phyloP scores from a whole-genome alignment of 192 early-diverging fungal genomes.

The Mortierella antarctica region DNA sequence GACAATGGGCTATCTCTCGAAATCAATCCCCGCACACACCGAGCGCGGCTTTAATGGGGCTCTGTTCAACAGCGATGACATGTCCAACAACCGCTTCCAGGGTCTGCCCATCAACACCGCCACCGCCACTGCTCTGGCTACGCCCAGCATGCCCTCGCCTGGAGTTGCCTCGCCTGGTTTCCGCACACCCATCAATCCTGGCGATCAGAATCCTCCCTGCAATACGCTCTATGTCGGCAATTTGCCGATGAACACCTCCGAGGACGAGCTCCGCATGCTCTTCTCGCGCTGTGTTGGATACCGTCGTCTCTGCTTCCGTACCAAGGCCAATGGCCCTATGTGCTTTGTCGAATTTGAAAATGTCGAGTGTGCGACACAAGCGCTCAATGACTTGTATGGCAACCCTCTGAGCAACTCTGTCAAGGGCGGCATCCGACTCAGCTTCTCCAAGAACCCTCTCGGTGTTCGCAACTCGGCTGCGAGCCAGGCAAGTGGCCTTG shows the following conservation, averaged over 20 bases:
- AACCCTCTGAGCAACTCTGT: constrained; percentile 85
- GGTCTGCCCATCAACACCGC: constrained; percentile 60
- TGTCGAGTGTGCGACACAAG: constrained; percentile 90
- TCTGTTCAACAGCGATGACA: constrained; percentile 58
- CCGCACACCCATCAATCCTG: constrained; percentile 66
- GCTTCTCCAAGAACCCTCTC: constrained; percentile 96
- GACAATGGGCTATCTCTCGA: constrained; percentile 57
- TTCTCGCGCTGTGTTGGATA: constrained; percentile 89
- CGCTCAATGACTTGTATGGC: constrained; percentile 88
- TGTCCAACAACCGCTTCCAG: constrained; percentile 53
- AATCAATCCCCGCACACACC: constrained; percentile 59
- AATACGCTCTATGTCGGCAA: constrained; percentile 99
- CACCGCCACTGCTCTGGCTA: constrained; percentile 28
- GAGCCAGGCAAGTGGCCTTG: constrained; percentile 40
- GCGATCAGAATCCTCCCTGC: constrained; percentile 98
- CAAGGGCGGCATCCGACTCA: constrained; percentile 95
- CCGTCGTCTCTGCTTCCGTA: constrained; percentile 89
- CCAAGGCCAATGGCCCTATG: constrained; percentile 94
- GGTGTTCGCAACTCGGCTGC: constrained; percentile 74
- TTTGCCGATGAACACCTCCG: constrained; percentile 86
- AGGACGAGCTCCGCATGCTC: constrained; percentile 88
- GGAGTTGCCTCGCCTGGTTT: constrained; percentile 61
- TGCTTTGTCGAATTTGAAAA: constrained; percentile 99
- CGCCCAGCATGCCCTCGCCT: constrained; percentile 47
- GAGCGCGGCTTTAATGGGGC: constrained; percentile 59